phyloP scores from a whole-genome alignment of 2,329 filamentous ascomycete species.

The Claviceps paspali region DNA sequence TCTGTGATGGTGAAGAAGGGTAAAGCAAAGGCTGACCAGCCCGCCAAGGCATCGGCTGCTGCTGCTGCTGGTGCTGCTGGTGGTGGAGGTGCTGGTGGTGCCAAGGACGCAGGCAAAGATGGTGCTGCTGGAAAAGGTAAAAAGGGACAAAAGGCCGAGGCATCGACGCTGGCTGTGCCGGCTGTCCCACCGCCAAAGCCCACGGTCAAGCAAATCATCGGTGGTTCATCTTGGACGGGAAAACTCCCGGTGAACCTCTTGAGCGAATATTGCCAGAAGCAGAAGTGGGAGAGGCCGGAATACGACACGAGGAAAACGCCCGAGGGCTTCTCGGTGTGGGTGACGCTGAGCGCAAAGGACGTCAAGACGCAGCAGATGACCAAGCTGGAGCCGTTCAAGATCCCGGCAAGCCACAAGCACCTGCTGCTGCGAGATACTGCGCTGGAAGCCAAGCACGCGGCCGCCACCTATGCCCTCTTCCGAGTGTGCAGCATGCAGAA shows the following conservation, averaged over 20 bases:
- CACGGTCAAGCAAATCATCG: constrained; percentile 68
- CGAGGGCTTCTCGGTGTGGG: constrained; percentile 64
- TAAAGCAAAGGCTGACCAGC: constrained; percentile 31
- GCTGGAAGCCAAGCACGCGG: constrained; percentile 84
- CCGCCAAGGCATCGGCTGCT: constrained; percentile 16
- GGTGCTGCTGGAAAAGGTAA: constrained; percentile 27
- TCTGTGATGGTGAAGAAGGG: constrained; percentile 35
- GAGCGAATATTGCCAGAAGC: constrained; percentile 87
- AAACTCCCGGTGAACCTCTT: constrained; percentile 90
- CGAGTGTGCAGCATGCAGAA: constrained; percentile 92
- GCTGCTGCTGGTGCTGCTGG: constrained; percentile 23
- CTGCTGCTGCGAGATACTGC: constrained; percentile 63
- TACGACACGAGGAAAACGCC: constrained; percentile 67
- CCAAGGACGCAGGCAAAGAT: constrained; percentile 42
- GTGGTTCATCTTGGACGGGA: constrained; percentile 90
- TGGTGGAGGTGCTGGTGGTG: too few relatives aligned
- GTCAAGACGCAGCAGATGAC: constrained; percentile 67
- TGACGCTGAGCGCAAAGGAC: constrained; percentile 62
- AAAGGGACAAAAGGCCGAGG: constrained; percentile 20
- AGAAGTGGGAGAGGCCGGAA: constrained; percentile 88
- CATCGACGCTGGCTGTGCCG: constrained; percentile 17
- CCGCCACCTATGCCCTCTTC: constrained; percentile 81
- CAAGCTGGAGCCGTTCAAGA: constrained; percentile 64
- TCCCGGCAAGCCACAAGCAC: constrained; percentile 62
- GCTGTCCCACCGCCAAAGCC: constrained; percentile 37